Base-by-base conservation (phyloP, 2,329 filamentous ascomycete species). In the Coccinonectria pachysandricola region DNA sequence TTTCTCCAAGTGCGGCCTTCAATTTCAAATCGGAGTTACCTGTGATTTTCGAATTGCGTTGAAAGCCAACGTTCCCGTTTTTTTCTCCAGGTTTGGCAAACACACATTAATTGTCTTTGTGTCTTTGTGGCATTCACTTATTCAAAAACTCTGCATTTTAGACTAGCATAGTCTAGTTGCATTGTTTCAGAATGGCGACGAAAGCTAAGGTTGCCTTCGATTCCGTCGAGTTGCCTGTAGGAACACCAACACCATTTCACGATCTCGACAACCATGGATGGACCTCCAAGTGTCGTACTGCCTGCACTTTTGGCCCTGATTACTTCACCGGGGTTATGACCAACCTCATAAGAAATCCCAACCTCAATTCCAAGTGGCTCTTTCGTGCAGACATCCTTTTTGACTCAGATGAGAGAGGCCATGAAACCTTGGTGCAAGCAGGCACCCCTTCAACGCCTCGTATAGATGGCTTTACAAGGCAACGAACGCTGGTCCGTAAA, bases 261-360 rank as follows among this genome's bases (percentile, higher is more conserved):
- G 48, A 56, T 27, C 26, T 29, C 9, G 37, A 37, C 9, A 30
- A 36, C 25, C 28, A 25, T 18, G 28, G 24, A 26, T 79, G 74
- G 74, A 55, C 57, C 26, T 70, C 70, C 22, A 56, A 75, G 32
- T 67, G 64, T 40, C 58, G 56, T 34, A 66, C 73, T 39, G 48
- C 40, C 12, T 83, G 79, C 49, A 62, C 61, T 8, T 87, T 86
- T 47, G 56, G 65, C 10, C 65, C 75, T 1, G 60, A 65, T 15
- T 60, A 73, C 28, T 88, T 86, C 49, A 56, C 64, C 32, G 53
- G 65, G 20, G 75, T 81, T 25, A 82, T 85, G 73, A 56, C 74
- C 41, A 84, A 87, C 44, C 60, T 87, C 30, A 70, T 88, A 37
- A 69, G 68, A 40, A 87, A 88, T 43, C 83, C 83, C 1, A 88